These are phyloP conservation scores for Plasmopara halstedii DNA, from an alignment of 352 stramenopile species.

Conservation along the genomic window DNA sequence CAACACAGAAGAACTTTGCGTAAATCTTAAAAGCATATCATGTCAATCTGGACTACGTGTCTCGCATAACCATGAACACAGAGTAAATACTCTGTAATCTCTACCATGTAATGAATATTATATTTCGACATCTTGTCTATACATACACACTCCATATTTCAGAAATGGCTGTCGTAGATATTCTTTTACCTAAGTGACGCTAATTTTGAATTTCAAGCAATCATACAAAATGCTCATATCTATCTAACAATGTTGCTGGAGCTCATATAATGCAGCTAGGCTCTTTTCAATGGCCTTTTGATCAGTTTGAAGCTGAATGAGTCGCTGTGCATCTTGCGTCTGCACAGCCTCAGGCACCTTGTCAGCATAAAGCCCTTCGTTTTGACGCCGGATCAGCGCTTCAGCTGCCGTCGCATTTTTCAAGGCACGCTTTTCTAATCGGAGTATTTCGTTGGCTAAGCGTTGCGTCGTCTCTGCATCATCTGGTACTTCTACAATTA, in stretches of 20 bases:
- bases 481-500: slow-evolving; percentile 54
- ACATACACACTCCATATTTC: too few species aligned
- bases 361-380: slow-evolving; percentile 36
- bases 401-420: slow-evolving; percentile 51
- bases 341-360: slow-evolving; percentile 68
- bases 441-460: slow-evolving; percentile 47
- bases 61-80: too few species aligned
- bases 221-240: too few species aligned
- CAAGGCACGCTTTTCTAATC: slow-evolving; percentile 49
- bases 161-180: too few species aligned
- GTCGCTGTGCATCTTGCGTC: slow-evolving; percentile 47
- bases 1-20: too few species aligned
- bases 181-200: too few species aligned
- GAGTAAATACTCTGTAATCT: too few species aligned
- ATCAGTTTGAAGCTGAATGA: slow-evolving; percentile 51
- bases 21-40: too few species aligned
- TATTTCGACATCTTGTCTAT: too few species aligned
- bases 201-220: too few species aligned
- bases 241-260: slow-evolving; percentile 43
- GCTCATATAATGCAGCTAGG: slow-evolving; percentile 40
- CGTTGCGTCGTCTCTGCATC: slow-evolving; percentile 60
- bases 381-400: slow-evolving; percentile 32
- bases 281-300: slow-evolving; percentile 42
- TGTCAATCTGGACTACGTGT: too few species aligned
- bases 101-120: too few species aligned